phyloP scores from a whole-genome alignment of 2,329 filamentous ascomycete genomes.

The Blastomyces parvus region DNA sequence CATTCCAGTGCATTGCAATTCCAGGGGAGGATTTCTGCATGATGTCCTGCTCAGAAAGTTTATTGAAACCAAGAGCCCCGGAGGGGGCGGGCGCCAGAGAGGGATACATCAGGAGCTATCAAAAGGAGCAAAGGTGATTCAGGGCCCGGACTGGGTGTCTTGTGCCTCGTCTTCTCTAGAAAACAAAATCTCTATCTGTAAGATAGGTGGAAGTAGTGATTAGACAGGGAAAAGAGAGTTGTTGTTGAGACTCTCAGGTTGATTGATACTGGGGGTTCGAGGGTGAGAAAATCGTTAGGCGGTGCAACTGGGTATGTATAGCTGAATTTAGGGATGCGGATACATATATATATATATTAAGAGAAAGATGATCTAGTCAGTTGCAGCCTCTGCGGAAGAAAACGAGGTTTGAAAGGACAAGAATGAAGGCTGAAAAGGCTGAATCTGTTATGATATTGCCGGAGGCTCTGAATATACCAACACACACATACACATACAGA shows the following conservation, averaged over 20 bases:
- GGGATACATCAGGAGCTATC: neutral
- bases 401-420: neutral
- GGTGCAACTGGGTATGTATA: neutral
- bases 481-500: no score
- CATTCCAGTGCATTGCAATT: conserved; percentile 49
- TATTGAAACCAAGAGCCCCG: neutral
- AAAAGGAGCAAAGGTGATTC: neutral
- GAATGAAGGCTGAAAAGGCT: neutral
- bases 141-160: neutral
- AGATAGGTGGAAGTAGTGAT: neutral
- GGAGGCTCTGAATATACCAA: neutral
- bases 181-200: neutral
- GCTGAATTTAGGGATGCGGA: neutral
- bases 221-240: neutral
- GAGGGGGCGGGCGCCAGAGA: neutral
- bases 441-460: neutral
- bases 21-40: conserved; percentile 23
- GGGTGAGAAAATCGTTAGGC: neutral
- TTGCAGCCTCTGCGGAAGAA: neutral
- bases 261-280: neutral
- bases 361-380: no score
- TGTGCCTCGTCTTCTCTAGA: neutral
- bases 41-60: conserved; percentile 1
- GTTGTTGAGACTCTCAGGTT: neutral
- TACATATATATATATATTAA: neutral